These are phyloP conservation scores for Gnomoniopsis smithogilvyi DNA, from an alignment of 2,329 filamentous ascomycete species.

Conservation along the genomic window DNA sequence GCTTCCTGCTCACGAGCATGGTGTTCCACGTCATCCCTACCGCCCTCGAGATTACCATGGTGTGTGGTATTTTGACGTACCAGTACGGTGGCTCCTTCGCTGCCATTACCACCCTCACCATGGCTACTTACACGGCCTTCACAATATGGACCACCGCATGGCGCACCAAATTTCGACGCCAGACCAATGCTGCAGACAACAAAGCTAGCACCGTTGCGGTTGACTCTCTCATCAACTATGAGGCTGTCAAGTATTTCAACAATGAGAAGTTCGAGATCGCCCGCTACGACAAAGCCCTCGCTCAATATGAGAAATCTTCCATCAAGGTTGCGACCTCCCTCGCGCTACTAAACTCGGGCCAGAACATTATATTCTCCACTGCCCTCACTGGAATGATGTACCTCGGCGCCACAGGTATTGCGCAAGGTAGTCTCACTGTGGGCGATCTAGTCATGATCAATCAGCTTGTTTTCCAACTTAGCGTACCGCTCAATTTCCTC, in stretches of 20 bases:
- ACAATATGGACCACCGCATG: conserved; percentile 95
- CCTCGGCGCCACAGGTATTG: conserved; percentile 85
- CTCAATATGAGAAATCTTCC: conserved; percentile 85
- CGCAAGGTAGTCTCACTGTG: conserved; percentile 76
- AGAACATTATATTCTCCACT: conserved; percentile 95
- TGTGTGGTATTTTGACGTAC: conserved; percentile 94
- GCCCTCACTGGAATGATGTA: conserved; percentile 98
- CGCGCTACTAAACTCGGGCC: conserved; percentile 87
- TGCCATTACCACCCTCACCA: conserved; percentile 82
- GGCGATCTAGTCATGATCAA: conserved; percentile 99
- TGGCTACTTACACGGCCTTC: conserved; percentile 93
- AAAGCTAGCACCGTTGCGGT: conserved; percentile 92
- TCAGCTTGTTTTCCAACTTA: conserved; percentile 96
- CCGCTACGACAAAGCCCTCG: conserved; percentile 83
- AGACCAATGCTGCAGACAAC: conserved; percentile 95
- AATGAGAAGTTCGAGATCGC: conserved; percentile 94
- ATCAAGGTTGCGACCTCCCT: conserved; percentile 97
- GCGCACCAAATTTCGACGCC: conserved; percentile 93
- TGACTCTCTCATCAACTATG: conserved; percentile 97
- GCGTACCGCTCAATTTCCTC: conserved; percentile 93
- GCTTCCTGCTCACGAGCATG: conserved; percentile 95
- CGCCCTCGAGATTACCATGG: conserved; percentile 87
- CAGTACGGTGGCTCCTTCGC: conserved; percentile 93
- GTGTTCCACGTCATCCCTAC: conserved; percentile 96
- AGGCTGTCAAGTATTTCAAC: conserved; percentile 99